Percentiles rank a stretch among this genome's conserved stretches.
These are phyloP conservation scores for Vigna radiata DNA, from an alignment of 306 rosid genomes.

Conservation along the genomic window DNA sequence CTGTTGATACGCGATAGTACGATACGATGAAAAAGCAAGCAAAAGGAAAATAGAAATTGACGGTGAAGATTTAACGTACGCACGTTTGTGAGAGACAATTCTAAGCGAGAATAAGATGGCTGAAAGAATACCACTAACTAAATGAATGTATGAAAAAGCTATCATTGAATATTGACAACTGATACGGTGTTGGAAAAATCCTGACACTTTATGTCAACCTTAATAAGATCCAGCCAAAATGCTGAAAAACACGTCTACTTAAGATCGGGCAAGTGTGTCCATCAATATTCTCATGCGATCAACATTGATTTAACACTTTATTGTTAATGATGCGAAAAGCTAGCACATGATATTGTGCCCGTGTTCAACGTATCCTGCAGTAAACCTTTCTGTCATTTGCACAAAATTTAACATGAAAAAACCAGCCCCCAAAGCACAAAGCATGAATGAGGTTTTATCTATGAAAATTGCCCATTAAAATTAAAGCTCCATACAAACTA, in stretches of 20 bases:
- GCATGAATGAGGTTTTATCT: constrained; percentile 8
- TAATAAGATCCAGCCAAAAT: constrained; percentile 46
- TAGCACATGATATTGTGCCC: neutral
- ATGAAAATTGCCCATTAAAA: constrained; percentile 21
- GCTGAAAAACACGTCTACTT: constrained; percentile 31
- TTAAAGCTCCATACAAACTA: constrained; percentile 42
- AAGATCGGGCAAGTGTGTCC: constrained; percentile 15
- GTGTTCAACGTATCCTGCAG: neutral
- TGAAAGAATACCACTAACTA: constrained; percentile 4
- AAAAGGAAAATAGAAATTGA: neutral
- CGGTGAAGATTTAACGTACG: neutral
- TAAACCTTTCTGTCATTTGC: constrained; percentile 23
- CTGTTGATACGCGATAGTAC: constrained; percentile 2
- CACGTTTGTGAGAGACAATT: neutral
- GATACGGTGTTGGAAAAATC: constrained; percentile 33
- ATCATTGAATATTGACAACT: constrained; percentile 19
- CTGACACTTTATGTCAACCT: constrained; percentile 41
- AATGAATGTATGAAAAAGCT: constrained; percentile 19
- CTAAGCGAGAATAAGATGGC: neutral
- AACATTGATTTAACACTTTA: neutral
- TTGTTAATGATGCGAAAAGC: constrained; percentile 24
- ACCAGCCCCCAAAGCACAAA: constrained; percentile 34
- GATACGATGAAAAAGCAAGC: neutral
- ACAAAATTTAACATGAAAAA: constrained; percentile 22
- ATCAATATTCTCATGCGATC: constrained; percentile 39